phyloP scores from a whole-genome alignment of 345 rosid genomes.

The Salix purpurea region DNA sequence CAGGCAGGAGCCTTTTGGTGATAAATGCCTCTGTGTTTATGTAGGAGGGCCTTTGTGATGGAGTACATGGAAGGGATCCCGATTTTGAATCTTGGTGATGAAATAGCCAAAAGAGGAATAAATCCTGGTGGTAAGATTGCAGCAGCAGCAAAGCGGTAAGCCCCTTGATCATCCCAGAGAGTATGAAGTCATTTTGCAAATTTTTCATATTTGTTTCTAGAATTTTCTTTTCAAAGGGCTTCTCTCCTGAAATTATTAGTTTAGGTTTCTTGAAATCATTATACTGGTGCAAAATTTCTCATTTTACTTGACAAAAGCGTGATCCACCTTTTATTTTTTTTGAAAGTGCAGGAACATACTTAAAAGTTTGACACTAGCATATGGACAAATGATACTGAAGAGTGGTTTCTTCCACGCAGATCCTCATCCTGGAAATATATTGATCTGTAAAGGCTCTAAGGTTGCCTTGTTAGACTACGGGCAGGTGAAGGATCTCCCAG shows the following conservation, averaged over 20 bases:
- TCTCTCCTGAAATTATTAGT: neutral
- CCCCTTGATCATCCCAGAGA: conserved; percentile 45
- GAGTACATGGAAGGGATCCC: conserved; percentile 90
- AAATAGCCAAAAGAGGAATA: conserved; percentile 87
- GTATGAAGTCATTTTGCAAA: conserved; percentile 19
- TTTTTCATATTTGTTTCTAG: neutral
- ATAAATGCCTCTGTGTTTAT: neutral
- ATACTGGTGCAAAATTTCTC: neutral
- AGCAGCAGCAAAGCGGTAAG: conserved; percentile 90
- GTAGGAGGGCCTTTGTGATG: conserved; percentile 82
- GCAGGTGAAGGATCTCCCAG: conserved; percentile 95
- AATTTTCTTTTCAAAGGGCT: neutral
- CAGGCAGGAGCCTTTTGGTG: neutral
- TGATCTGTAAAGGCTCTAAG: conserved; percentile 86
- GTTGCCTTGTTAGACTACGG: conserved; percentile 93
- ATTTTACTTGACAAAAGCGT: neutral
- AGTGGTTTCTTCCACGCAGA: conserved; percentile 97
- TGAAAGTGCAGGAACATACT: conserved; percentile 67
- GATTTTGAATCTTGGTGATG: conserved; percentile 81
- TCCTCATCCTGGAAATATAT: conserved; percentile 95
- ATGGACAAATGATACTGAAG: conserved; percentile 95
- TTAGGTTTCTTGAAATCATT: neutral
- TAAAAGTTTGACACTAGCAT: conserved; percentile 69
- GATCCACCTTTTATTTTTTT: conserved; percentile 7
- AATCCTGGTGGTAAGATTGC: conserved; percentile 81